Conservation (phyloP, 2,329 filamentous ascomycete genomes). For the Colletotrichum tropicicola region DNA sequence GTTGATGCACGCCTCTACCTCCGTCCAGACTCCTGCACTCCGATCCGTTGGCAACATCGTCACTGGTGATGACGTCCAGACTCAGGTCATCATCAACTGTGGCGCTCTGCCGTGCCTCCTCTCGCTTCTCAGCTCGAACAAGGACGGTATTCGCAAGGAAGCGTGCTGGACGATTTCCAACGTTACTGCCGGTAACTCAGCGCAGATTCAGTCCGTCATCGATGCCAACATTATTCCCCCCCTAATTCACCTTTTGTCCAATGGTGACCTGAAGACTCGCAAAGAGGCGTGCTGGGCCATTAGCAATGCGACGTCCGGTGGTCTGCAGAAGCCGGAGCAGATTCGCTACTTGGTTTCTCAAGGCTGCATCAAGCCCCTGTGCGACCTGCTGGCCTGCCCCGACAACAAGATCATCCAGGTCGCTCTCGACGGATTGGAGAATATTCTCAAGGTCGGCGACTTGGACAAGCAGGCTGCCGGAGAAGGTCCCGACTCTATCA, state of each 20-base stretch:
- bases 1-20: constrained; percentile 97
- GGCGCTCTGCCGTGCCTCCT: constrained; percentile 92
- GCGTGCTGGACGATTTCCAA: constrained; percentile 99
- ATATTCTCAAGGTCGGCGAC: constrained; percentile 99
- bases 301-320: constrained; percentile 96
- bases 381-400: constrained; percentile 92
- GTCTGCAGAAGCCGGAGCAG: constrained; percentile 98
- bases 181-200: constrained; percentile 97
- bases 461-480: constrained; percentile 94
- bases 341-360: constrained; percentile 93
- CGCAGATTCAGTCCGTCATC: constrained; percentile 95
- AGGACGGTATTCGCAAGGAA: constrained; percentile 99
- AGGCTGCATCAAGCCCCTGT: constrained; percentile 97
- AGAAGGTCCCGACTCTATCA: constrained; percentile 81
- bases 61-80: constrained; percentile 97
- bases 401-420: constrained; percentile 99
- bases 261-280: constrained; percentile 98
- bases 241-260: constrained; percentile 93
- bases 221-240: constrained; percentile 97
- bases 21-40: constrained; percentile 95
- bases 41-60: constrained; percentile 99
- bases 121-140: constrained; percentile 92
- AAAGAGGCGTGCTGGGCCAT: constrained; percentile 99
- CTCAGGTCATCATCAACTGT: constrained; percentile 99
- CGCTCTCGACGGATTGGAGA: constrained; percentile 95